Evolutionary conservation across 257 asterid species (phyloP), one percentile per base, ranked within the genome.

Genomic region (Solanum okadae): DNA sequence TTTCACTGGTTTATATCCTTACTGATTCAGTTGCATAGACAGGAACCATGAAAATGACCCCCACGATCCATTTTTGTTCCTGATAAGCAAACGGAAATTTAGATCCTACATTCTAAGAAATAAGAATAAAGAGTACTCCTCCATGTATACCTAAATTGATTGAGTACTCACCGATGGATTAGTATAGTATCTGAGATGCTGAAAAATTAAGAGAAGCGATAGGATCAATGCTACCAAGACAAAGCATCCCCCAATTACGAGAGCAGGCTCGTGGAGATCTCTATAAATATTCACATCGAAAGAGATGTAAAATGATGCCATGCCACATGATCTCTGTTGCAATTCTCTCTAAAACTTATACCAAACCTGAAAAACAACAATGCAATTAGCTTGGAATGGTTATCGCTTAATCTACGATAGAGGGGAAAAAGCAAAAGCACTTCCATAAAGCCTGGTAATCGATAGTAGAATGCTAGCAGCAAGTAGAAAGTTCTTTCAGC

Each of bases 61-160:
- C 95, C 88, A 95, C 99, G 10, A 96, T 90, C 99, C 99, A 97
- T 87, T 97, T 97, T 83, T 97, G 99, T 94, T 96, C 99, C 98
- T 96, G 94, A 31, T 40, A 72, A 89, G 84, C 90, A 86, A 34
- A 12, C 38, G 44, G 87, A 29, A 35, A 91, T 63, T 68, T 38
- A 86, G 29, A 61, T 65, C 40, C 40, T 5, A 38, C 9, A 16
- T 61, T 37, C 18, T 35, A 85, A 25, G 78, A 65, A 63, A 29
- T 44, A 71, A 71, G 67, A 67, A 37, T 14, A 12, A 70, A 76
- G 63, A 49, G 63, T 52, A 52, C 82, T 49, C 52, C 87, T 38
- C 42, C 42, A 40, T 31, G 73, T 8, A 71, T 23, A n/a, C 25
- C 78, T 52, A 86, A 20, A 12, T 10, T 44, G 73, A 90, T 10